Evolutionary conservation across 192 early-diverging fungal species (phyloP).

Genomic region (Backusella macrospora): DNA sequence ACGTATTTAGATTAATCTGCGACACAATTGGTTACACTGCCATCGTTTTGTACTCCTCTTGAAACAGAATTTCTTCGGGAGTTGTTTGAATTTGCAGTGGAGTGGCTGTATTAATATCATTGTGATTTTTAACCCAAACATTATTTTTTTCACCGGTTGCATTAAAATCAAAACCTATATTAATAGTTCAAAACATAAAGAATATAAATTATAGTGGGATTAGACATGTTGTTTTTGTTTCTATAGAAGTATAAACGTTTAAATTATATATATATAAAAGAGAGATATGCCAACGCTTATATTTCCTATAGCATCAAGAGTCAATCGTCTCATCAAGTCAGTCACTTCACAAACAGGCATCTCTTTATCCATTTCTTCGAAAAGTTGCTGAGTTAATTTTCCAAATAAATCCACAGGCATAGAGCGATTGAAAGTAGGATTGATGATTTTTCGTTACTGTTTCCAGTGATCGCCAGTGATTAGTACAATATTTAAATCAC

Average conservation of each 20-base stretch:
- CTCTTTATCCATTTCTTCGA: neutral
- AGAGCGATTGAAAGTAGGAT: conserved; percentile 32
- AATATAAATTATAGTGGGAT: too few relatives aligned
- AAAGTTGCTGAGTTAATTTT: conserved; percentile 14
- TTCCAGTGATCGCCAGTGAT: neutral
- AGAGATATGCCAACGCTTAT: conserved; percentile 27
- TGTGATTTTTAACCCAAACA: too few relatives aligned
- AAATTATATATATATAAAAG: neutral
- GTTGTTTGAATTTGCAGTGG: too few relatives aligned
- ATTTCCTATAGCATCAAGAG: conserved; percentile 33
- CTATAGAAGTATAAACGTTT: too few relatives aligned
- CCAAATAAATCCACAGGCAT: conserved; percentile 32
- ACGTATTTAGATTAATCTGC: too few relatives aligned
- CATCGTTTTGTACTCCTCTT: too few relatives aligned
- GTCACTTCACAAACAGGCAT: conserved; percentile 3
- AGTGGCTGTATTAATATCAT: too few relatives aligned
- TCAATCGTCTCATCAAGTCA: conserved; percentile 24
- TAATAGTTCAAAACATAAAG: neutral
- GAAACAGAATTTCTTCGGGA: too few relatives aligned
- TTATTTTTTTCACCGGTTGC: too few relatives aligned
- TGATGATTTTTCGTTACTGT: neutral
- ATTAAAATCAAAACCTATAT: neutral
- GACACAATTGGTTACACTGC: too few relatives aligned
- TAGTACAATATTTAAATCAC: neutral
- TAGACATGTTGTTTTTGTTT: too few relatives aligned